Base-by-base conservation (phyloP, 2,329 filamentous ascomycete genomes). In the Pseudogymnoascus sp. region DNA sequence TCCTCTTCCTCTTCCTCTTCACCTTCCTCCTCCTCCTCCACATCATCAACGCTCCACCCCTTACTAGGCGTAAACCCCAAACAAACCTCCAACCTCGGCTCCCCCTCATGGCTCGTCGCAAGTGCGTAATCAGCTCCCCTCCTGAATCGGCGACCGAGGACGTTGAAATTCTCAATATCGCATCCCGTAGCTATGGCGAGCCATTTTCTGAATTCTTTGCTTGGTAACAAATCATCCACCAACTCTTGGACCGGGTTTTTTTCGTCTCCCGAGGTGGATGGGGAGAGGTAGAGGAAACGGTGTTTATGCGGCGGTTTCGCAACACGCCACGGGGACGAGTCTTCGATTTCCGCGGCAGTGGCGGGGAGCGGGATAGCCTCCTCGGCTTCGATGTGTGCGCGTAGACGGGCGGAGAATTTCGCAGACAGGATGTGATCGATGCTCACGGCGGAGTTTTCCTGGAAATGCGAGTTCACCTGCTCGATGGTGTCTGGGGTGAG, bases 221-320 rank as follows among this genome's bases (percentile, higher is more conserved):
- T 96, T 0, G 94, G 92, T 16, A 99, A 81, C 63, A 97, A 83
- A 11, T 88, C 84, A 67, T 96, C 86, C 10, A 97, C 76, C 7
- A 99, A 80, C 73, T 95, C 90, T 62, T 87, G 84, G 64, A 95
- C 81, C 0, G 90, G 83, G 12, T 82, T 83, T 50, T 80, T 76
- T 2, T 33, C 38, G 14, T 11, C 75, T 66, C 59, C 75, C 66
- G 62, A 76, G 8, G 25, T 75, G 66, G 62, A 76, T 10, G 25
- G 75, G 60, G 25, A 75, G 61, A 90, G 83, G 75, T 94, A 99
- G 1, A 96, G 80, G 74, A 89, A 99, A 12, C 92, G 90, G 73
- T 97, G 92, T 78, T 99, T 99, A 77, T 99, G 92, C 0, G 94
- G 94, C 40, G 94, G 94, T 33, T 85, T 83, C 5, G 94, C 90